Evolutionary conservation across 2,329 filamentous ascomycete genomes (phyloP), one percentile per base, ranked within the genome.

Genomic region (Phaeosphaeriaceae sp.): DNA sequence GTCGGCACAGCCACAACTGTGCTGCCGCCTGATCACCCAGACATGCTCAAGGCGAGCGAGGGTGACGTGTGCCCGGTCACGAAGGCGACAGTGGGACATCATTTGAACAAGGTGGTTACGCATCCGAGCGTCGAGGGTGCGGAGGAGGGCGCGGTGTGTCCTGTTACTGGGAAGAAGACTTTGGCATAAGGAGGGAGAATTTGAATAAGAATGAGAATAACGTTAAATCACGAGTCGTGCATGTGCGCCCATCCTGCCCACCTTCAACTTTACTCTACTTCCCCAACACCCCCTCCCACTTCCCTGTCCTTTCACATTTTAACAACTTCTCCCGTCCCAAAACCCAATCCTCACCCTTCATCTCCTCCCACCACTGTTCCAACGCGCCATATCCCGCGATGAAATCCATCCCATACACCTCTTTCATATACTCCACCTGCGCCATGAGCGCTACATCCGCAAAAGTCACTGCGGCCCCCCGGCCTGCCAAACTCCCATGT

Each of bases 31-130:
- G 73, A 77, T 33, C 80, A 82, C 60, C 80, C 80, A 1, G 69
- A 72, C 46, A 70, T 79, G 58, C 72, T 68, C 13, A 73, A 76
- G 57, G 75, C 76, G 40, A 72, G 76, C 50, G 71, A 74, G 20
- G 77, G 73, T 4, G 72, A 77, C 10, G 71, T 80, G 7, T 81
- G 79, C 56, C 79, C 79, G 0, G 73, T 81, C n/a, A 81, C 79
- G 22, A 80, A 80, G 64, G 79, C 79, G 6, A 79, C 70, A 7
- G 70, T 81, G 13, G 76, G 73, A 22, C 80, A 82, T 54, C 80
- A 82, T 55, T 73, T 77, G 72, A 66, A 70, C 7, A 81, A 81
- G 69, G 76, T 82, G 10, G 68, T 74, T 42, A 66, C 65, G 51
- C 79, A 82, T 61, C 79, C 79, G 10, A 72, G 62, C 46, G 77